phyloP scores from a whole-genome alignment of 495 filamentous ascomycete genomes.

The Penicillium pancosmium region DNA sequence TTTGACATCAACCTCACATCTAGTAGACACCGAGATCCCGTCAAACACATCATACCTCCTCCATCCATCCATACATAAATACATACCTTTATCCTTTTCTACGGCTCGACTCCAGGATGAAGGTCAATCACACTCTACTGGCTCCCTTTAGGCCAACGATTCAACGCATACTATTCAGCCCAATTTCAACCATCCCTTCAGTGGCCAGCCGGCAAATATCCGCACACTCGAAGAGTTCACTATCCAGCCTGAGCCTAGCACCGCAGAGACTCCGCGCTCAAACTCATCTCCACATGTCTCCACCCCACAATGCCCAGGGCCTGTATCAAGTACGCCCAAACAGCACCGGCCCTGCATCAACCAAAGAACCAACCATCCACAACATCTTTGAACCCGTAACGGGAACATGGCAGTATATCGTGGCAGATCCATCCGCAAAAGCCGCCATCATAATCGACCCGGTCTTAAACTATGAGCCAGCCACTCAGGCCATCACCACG shows the following conservation, averaged over 20 bases:
- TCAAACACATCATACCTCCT: neutral
- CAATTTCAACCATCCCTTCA: slow-evolving; percentile 1
- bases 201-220: neutral
- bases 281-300: neutral
- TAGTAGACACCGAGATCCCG: neutral
- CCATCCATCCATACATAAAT: too few species aligned
- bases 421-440: slow-evolving; percentile 51
- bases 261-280: neutral
- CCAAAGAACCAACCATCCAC: slow-evolving; percentile 42
- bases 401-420: slow-evolving; percentile 65
- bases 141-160: neutral
- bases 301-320: neutral
- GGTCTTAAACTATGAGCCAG: slow-evolving; percentile 59
- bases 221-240: neutral
- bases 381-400: slow-evolving; percentile 45
- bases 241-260: neutral
- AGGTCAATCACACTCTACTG: neutral
- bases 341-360: slow-evolving; percentile 10
- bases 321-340: neutral
- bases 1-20: neutral
- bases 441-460: slow-evolving; percentile 60
- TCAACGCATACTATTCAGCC: neutral
- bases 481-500: slow-evolving; percentile 48
- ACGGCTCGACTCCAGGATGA: neutral
- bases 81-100: neutral